Evolutionary conservation across 441 rosid genomes (phyloP), one percentile per base, ranked within the genome.

Genomic region (Eutrema salsugineum): DNA sequence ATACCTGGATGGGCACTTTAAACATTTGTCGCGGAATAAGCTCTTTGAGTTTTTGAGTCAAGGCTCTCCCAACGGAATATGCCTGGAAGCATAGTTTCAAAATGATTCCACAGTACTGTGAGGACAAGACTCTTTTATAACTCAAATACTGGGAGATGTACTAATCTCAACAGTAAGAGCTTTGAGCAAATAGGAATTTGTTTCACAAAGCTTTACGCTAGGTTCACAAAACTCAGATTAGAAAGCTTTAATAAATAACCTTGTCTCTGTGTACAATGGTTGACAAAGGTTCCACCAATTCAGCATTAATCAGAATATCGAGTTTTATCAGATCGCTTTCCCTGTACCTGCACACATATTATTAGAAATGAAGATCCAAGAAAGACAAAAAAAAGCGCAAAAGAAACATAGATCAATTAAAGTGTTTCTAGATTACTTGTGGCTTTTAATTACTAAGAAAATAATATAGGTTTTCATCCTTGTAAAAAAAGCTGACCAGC

Each of bases 11-110:
- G 43, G 99, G 99, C 61, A 94, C 83, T 94, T 90, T 94, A 83
- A 94, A 94, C 97, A 92, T 90, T 78, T 94, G 99, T 38, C 97
- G 76, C 60, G 99, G 99, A 81, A 94, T 94, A 66, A 94, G 97
- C 86, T 94, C 99, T 85, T 91, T 94, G 74, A 94, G 82, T 83
- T 86, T 94, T 77, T 86, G 97, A 68, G 97, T 88, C 83, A 94
- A 87, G 64, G 99, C 99, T 81, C 99, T 89, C 47, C 99, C 99
- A 14, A 94, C 84, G 15, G 86, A 57, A 81, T 94, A 94, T 66
- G 99, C 99, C 99, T 94, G 87, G 67, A 81, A 55, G 35, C 53
- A 49, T 42, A 75, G 57, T 54, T 54, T 67, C 57, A 39, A 61
- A 30, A 63, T 33, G 58, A 67, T 69, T 39, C 35, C 68, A 73